These are phyloP conservation scores for Powellomyces hirtus DNA, from an alignment of 192 early-diverging fungal species.

Conservation along the genomic window DNA sequence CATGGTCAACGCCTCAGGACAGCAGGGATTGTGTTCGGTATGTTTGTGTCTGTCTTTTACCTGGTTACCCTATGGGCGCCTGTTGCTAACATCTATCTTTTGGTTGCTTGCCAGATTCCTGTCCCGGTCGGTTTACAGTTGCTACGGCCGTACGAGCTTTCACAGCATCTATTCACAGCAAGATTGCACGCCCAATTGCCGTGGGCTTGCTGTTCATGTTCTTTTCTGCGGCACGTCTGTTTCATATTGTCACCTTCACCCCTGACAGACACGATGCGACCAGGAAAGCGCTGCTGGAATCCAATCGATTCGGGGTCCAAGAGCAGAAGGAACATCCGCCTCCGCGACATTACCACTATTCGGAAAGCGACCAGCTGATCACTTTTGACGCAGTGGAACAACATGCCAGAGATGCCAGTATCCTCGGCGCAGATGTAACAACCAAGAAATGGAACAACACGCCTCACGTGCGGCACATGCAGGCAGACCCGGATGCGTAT, in stretches of 20 bases:
- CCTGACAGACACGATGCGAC: neutral
- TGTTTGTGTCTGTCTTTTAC: neutral
- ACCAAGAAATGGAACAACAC: neutral
- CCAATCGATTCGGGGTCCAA: neutral
- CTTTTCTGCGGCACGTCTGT: neutral
- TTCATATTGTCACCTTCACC: neutral
- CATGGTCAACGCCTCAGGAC: neutral
- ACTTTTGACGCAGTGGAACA: neutral
- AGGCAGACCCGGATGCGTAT: neutral
- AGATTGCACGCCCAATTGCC: neutral
- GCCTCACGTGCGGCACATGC: slow-evolving; percentile 3
- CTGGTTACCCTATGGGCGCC: neutral
- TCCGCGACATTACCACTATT: neutral
- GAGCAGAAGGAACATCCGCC: neutral
- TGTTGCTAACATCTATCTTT: neutral
- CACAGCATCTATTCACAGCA: neutral
- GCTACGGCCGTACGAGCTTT: neutral
- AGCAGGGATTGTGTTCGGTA: neutral
- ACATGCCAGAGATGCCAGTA: neutral
- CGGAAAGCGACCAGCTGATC: neutral
- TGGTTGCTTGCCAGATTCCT: neutral
- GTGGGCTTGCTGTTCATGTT: neutral
- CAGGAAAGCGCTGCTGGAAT: neutral
- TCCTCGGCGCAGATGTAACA: neutral
- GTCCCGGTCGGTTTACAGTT: neutral